These are phyloP conservation scores for Fulvia fulva DNA, from an alignment of 2,329 filamentous ascomycete species.

Conservation along the genomic window DNA sequence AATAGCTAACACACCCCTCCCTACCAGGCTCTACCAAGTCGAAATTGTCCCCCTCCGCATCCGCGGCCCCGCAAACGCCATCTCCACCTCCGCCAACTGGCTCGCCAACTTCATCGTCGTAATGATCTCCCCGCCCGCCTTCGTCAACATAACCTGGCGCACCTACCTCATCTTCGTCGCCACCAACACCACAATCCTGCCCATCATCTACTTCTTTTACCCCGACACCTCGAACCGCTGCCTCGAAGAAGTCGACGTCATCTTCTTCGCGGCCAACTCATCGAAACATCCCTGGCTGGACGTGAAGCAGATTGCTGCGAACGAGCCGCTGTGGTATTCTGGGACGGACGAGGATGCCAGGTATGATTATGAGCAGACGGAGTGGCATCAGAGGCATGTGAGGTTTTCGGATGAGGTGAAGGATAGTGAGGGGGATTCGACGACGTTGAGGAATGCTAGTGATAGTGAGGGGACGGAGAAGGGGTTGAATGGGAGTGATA, in stretches of 20 bases:
- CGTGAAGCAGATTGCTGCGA: slow-evolving; percentile 48
- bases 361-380: slow-evolving; percentile 16
- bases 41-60: slow-evolving; percentile 44
- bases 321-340: slow-evolving; percentile 47
- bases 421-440: slow-evolving; percentile 22
- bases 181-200: slow-evolving; percentile 56
- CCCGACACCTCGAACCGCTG: slow-evolving; percentile 53
- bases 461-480: slow-evolving; percentile 8
- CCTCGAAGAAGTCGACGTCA: slow-evolving; percentile 66
- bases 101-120: slow-evolving; percentile 47
- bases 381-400: slow-evolving; percentile 34
- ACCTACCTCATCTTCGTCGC: slow-evolving; percentile 63
- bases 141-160: slow-evolving; percentile 32
- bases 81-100: slow-evolving; percentile 49
- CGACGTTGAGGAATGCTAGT: slow-evolving; percentile 9
- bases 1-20: too few species aligned
- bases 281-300: slow-evolving; percentile 49
- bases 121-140: slow-evolving; percentile 6
- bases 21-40: slow-evolving; percentile 30
- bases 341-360: slow-evolving; percentile 17
- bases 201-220: slow-evolving; percentile 57
- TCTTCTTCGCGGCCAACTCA: slow-evolving; percentile 50
- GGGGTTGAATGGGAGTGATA: background rate
- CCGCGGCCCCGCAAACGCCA: slow-evolving; percentile 51
- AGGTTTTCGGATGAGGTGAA: slow-evolving; percentile 28